phyloP scores from a whole-genome alignment of 192 early-diverging fungal species.

The Podila verticillata region DNA sequence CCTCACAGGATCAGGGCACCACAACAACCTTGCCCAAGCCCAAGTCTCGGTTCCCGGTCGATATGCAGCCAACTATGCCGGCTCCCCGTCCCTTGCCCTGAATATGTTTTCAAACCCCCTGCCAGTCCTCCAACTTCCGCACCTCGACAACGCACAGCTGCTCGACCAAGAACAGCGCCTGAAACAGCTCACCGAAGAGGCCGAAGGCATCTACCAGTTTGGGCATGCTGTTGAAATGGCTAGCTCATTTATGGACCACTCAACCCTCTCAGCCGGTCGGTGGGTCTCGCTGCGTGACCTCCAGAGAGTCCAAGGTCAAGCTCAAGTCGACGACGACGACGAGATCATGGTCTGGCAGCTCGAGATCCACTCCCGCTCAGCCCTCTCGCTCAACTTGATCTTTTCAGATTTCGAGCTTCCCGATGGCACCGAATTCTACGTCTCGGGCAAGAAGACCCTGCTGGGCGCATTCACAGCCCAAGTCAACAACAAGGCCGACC shows the following conservation, averaged over 20 bases:
- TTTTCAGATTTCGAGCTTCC: conserved; percentile 56
- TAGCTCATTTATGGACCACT: conserved; percentile 9
- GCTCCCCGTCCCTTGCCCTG: not conserved
- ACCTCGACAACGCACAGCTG: conserved; percentile 28
- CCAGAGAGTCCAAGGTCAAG: not conserved
- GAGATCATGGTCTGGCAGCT: conserved; percentile 50
- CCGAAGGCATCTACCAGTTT: conserved; percentile 48
- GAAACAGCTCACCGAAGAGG: not conserved
- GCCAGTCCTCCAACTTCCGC: conserved; percentile 14
- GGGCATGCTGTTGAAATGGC: conserved; percentile 50
- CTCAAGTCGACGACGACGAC: not conserved
- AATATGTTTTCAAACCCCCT: not conserved
- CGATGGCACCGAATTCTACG: conserved; percentile 43
- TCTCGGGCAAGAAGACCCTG: conserved; percentile 38
- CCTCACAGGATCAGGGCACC: not conserved
- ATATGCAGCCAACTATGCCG: conserved; percentile 26
- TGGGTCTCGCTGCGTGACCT: conserved; percentile 23
- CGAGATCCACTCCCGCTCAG: conserved; percentile 47
- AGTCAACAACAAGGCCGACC: conserved; percentile 51
- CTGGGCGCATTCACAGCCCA: conserved; percentile 51
- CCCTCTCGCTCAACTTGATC: conserved; percentile 54
- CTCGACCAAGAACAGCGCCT: conserved; percentile 17
- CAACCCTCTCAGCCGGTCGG: conserved; percentile 36
- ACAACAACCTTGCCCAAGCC: conserved; percentile 7
- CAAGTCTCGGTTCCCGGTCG: conserved; percentile 45